Evolutionary conservation across 352 stramenopile genomes (phyloP).

Genomic region (Pythium phragmiticola): DNA sequence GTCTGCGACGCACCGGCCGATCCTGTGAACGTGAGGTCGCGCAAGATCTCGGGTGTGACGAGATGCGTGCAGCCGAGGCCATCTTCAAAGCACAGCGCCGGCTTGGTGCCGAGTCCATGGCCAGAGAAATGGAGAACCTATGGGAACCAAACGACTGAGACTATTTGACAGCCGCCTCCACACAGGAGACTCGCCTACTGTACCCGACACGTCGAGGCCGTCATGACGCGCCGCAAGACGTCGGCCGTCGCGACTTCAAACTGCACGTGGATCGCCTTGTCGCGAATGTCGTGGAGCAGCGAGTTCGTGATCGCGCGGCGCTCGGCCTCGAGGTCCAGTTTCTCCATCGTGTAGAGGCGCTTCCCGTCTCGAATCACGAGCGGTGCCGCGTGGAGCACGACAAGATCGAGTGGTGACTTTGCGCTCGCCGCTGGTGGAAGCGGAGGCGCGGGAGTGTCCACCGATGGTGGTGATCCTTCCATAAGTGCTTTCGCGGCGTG

Average conservation of each 20-base stretch:
- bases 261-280: constrained; percentile 74
- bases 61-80: constrained; percentile 68
- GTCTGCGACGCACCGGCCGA: constrained; percentile 7
- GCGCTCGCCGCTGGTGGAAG: constrained; percentile 30
- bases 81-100: constrained; percentile 80
- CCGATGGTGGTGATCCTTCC: not conserved
- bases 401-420: constrained; percentile 66
- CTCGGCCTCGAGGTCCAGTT: constrained; percentile 75
- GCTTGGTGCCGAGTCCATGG: constrained; percentile 66
- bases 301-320: constrained; percentile 67
- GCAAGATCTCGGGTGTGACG: constrained; percentile 61
- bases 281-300: constrained; percentile 60
- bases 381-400: constrained; percentile 80
- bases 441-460: not conserved
- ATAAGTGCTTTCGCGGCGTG: constrained; percentile 56
- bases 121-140: constrained; percentile 80
- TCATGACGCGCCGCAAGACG: constrained; percentile 73
- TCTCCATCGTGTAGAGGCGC: constrained; percentile 82
- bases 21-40: constrained; percentile 68
- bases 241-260: constrained; percentile 81
- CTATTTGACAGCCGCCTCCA: no score
- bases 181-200: not conserved
- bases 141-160: constrained; percentile 21
- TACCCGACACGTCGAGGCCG: constrained; percentile 57
- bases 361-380: constrained; percentile 75